phyloP scores from a whole-genome alignment of 768 basidiomycete genomes.

The Collybia nuda region DNA sequence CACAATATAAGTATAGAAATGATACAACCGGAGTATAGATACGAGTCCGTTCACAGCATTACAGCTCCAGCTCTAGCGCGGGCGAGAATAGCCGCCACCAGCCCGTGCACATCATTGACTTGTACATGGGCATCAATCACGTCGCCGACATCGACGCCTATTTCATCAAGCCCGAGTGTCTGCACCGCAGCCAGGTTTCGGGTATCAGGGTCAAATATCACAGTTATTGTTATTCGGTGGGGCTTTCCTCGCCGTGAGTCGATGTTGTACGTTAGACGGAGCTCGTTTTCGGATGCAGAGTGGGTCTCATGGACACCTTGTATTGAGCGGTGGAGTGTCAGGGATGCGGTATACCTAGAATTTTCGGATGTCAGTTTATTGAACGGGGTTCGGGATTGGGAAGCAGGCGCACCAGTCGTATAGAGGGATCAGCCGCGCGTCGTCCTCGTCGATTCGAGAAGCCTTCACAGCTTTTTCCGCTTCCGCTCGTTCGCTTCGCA shows the following conservation, averaged over 20 bases:
- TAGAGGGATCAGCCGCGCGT: constrained; percentile 59
- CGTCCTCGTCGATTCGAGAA: constrained; percentile 59
- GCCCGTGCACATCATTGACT: constrained; percentile 62
- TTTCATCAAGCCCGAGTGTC: constrained; percentile 47
- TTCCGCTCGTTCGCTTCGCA: constrained; percentile 63
- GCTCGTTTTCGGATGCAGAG: constrained; percentile 71
- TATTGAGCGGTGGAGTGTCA: constrained; percentile 63
- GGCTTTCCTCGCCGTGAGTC: constrained; percentile 24
- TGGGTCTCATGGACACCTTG: constrained; percentile 59
- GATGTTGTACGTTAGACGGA: constrained; percentile 66
- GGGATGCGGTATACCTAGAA: constrained; percentile 68
- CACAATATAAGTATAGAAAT: too few species aligned
- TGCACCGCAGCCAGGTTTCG: constrained; percentile 61
- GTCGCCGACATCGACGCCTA: constrained; percentile 57
- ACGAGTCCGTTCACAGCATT: too few species aligned
- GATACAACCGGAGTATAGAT: too few species aligned
- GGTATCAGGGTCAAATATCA: constrained; percentile 73
- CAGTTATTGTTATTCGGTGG: constrained; percentile 45
- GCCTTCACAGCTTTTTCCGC: constrained; percentile 67
- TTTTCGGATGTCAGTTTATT: too few species aligned
- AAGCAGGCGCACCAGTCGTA: constrained; percentile 62
- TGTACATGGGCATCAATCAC: constrained; percentile 62
- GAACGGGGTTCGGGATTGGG: too few species aligned
- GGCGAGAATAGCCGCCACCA: constrained; percentile 61
- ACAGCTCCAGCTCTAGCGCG: constrained; percentile 28